Evolutionary conservation across 2,329 filamentous ascomycete genomes (phyloP).

Genomic region (Phyllosticta capitalensis): DNA sequence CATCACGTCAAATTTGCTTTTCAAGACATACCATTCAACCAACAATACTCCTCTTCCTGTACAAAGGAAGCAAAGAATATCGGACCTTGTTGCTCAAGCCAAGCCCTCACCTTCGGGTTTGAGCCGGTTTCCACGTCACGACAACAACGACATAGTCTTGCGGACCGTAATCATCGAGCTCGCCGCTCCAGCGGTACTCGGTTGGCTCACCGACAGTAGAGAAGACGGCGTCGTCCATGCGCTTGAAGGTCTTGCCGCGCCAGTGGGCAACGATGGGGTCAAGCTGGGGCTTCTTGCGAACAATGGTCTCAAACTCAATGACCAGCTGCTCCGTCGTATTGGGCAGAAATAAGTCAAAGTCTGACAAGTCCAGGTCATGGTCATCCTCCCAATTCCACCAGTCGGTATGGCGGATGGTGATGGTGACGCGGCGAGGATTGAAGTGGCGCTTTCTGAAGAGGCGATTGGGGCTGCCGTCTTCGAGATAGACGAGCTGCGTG

Average conservation of each 20-base stretch:
- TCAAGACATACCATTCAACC: no score
- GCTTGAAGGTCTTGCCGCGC: not conserved
- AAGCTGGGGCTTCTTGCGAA: conserved; percentile 14
- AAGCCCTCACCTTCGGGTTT: no score
- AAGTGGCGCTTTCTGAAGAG: conserved; percentile 17
- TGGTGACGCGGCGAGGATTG: conserved; percentile 28
- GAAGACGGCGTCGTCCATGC: not conserved
- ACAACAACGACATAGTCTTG: not conserved
- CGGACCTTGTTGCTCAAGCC: no score
- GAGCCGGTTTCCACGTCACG: not conserved
- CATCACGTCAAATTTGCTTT: no score
- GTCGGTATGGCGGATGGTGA: conserved; percentile 43
- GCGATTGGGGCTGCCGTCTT: not conserved
- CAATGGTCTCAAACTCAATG: conserved; percentile 16
- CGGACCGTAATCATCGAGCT: not conserved
- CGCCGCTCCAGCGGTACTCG: not conserved
- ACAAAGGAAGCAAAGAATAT: no score
- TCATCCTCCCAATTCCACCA: conserved; percentile 86
- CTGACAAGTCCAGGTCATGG: conserved; percentile 92
- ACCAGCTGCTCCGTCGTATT: conserved; percentile 10
- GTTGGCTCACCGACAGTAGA: not conserved
- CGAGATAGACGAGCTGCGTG: not conserved
- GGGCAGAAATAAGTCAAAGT: conserved; percentile 45
- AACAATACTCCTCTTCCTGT: no score
- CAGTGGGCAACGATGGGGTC: conserved; percentile 10